phyloP scores from a whole-genome alignment of 2,329 filamentous ascomycete genomes.

The Fusarium sp. region DNA sequence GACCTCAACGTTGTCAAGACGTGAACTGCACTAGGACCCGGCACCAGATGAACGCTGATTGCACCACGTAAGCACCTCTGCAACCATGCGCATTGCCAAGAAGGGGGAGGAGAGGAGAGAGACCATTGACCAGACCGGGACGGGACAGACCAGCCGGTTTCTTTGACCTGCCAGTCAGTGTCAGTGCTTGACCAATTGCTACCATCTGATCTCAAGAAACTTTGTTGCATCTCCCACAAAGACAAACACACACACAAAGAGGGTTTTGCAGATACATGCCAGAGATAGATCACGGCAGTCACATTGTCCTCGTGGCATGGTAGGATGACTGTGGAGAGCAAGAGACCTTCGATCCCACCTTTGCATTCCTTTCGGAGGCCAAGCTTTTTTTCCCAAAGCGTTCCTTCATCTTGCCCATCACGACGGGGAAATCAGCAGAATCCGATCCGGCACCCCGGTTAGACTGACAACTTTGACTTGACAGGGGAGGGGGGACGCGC shows the following conservation, averaged over 20 bases:
- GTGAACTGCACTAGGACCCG: slow-evolving; percentile 20
- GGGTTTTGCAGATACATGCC: slow-evolving; percentile 3
- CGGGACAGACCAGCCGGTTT: not conserved
- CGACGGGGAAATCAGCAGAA: slow-evolving; percentile 16
- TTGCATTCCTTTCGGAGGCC: slow-evolving; percentile 19
- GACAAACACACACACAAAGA: slow-evolving; percentile 6
- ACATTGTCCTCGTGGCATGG: slow-evolving; percentile 5
- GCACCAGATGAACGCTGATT: slow-evolving; percentile 12
- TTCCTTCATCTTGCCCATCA: slow-evolving; percentile 24
- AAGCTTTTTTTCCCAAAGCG: slow-evolving; percentile 34
- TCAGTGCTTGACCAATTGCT: slow-evolving; percentile 11
- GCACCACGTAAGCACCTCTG: slow-evolving; percentile 32
- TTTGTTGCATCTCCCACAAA: slow-evolving; percentile 9
- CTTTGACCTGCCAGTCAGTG: not conserved
- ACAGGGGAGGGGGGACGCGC: slow-evolving; percentile 34
- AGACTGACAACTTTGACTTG: slow-evolving; percentile 8
- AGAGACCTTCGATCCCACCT: slow-evolving; percentile 21
- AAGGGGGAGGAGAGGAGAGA: not conserved
- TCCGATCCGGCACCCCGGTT: slow-evolving; percentile 29
- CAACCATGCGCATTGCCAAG: slow-evolving; percentile 28
- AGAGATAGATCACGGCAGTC: slow-evolving; percentile 13
- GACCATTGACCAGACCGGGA: slow-evolving; percentile 5
- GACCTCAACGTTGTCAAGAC: slow-evolving; percentile 17
- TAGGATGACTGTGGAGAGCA: slow-evolving; percentile 11
- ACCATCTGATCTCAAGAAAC: slow-evolving; percentile 16